These are phyloP conservation scores for Phytophthora meadii DNA, from an alignment of 352 stramenopile species.

Conservation along the genomic window DNA sequence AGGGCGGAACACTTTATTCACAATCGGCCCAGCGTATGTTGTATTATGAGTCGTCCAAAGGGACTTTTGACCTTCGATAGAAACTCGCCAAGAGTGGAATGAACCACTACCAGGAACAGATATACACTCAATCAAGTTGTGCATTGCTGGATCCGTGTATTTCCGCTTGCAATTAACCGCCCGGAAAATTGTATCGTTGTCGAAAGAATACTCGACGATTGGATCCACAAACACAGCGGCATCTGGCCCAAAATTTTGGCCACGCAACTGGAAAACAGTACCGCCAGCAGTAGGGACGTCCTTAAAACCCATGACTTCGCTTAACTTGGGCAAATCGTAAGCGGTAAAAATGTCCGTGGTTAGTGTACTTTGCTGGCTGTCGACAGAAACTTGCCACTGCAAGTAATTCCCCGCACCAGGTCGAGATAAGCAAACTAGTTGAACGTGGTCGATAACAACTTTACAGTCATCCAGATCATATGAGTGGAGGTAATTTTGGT, in stretches of 20 bases:
- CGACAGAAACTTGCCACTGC: conserved; percentile 48
- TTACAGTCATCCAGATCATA: conserved; percentile 54
- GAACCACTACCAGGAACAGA: conserved; percentile 54
- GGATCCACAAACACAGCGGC: conserved; percentile 52
- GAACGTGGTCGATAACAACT: conserved; percentile 46
- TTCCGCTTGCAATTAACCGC: conserved; percentile 63
- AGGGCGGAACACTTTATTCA: conserved; percentile 59
- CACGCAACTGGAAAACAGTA: conserved; percentile 56
- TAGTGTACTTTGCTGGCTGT: conserved; percentile 37
- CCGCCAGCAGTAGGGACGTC: conserved; percentile 53
- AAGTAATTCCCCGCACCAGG: conserved; percentile 47
- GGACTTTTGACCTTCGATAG: conserved; percentile 47
- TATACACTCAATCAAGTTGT: conserved; percentile 62
- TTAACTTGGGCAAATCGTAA: conserved; percentile 48
- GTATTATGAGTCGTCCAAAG: conserved; percentile 44
- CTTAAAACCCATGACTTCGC: conserved; percentile 48
- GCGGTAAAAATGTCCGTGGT: conserved; percentile 18
- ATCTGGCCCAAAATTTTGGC: conserved; percentile 60
- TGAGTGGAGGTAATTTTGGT: conserved; percentile 47
- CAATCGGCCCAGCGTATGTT: conserved; percentile 62
- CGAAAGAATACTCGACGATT: conserved; percentile 58
- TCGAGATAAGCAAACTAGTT: conserved; percentile 43
- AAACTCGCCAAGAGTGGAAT: conserved; percentile 52
- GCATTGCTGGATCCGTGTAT: conserved; percentile 44
- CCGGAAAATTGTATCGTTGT: conserved; percentile 38